phyloP scores from a whole-genome alignment of 1,139 yeast genomes.

The Geotrichum cucujoidarum region DNA sequence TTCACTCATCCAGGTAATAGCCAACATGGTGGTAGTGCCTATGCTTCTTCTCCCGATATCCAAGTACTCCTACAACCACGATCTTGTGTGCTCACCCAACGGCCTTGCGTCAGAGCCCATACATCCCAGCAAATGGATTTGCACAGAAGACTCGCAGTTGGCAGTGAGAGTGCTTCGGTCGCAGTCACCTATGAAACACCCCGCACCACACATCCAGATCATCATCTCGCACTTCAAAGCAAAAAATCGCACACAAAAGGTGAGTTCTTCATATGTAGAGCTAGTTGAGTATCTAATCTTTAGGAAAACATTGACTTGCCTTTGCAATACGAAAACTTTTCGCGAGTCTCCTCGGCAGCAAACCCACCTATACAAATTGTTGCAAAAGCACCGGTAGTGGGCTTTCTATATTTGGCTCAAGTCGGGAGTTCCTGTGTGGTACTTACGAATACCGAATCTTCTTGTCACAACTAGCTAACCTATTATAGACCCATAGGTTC shows the following conservation, averaged over 20 bases:
- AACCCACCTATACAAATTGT: slow-evolving; percentile 19
- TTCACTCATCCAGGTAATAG: not conserved
- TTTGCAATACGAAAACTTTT: slow-evolving; percentile 12
- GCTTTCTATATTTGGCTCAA: slow-evolving; percentile 20
- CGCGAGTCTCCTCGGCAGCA: slow-evolving; percentile 6
- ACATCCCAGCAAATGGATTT: not conserved
- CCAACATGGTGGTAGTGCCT: not conserved
- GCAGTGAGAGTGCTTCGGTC: not conserved
- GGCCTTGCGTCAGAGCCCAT: slow-evolving; percentile 2
- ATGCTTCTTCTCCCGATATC: not conserved
- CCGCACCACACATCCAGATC: not conserved
- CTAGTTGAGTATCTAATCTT: not conserved
- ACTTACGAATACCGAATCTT: not conserved
- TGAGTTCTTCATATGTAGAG: not conserved
- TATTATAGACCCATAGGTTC: slow-evolving; percentile 12
- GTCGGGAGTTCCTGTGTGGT: slow-evolving; percentile 12
- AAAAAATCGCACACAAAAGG: not conserved
- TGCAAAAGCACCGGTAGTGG: slow-evolving; percentile 19
- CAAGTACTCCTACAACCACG: slow-evolving; percentile 8
- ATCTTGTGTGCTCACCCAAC: not conserved
- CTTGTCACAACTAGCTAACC: not conserved
- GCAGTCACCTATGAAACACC: not conserved
- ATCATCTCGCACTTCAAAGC: not conserved
- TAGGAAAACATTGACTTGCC: slow-evolving; percentile 8
- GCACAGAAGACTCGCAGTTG: not conserved